Base-by-base conservation (phyloP, 2,329 filamentous ascomycete genomes). In the Epichloe baconii region DNA sequence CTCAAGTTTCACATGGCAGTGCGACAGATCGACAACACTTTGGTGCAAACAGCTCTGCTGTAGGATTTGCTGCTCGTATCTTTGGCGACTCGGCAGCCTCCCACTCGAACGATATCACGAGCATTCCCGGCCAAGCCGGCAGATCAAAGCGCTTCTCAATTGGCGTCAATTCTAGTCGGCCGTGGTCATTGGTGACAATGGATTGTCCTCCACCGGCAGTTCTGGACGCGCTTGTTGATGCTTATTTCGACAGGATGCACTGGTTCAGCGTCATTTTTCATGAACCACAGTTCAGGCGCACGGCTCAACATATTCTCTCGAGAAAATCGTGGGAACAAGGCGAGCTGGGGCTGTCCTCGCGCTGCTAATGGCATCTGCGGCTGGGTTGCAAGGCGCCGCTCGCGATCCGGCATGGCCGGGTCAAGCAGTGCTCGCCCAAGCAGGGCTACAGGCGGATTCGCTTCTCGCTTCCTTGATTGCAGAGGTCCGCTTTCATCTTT, bases 251-350 rank as follows among this genome's bases (percentile, higher is more conserved):
- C 44, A 54, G 52, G 47, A 26, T 58, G 45, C 53, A 58, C 42
- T 58, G 56, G 56, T 58, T 58, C 47, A 55, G 54, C 12, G 51
- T 54, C 36, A 53, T 58, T 37, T 52, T 58, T 14, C 56, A 58
- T 43, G 52, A 58, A 35, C 56, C 56, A 19, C 51, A 54, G 5
- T 55, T 58, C 51, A 54, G 49, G 46, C 51, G 11, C 44, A 19
- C 41, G 26, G 44, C 50, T 3, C 44, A 15, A 17, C 19, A 34
- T n/a, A 26, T 51, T 21, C 15, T 51, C 7, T 43, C 38, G 11
- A 55, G 26, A 42, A 52, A n/a, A 40, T 55, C 46, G n/a, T 57
- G 55, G 51, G 36, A 46, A 44, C 53, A 51, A 34, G 48, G 43
- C 37, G 53, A 54, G 38, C 54, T 55, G 38, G 46, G 7, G 50